These are phyloP conservation scores for Trichoderma arundinaceum DNA, from an alignment of 2,329 filamentous ascomycete genomes.

Conservation along the genomic window DNA sequence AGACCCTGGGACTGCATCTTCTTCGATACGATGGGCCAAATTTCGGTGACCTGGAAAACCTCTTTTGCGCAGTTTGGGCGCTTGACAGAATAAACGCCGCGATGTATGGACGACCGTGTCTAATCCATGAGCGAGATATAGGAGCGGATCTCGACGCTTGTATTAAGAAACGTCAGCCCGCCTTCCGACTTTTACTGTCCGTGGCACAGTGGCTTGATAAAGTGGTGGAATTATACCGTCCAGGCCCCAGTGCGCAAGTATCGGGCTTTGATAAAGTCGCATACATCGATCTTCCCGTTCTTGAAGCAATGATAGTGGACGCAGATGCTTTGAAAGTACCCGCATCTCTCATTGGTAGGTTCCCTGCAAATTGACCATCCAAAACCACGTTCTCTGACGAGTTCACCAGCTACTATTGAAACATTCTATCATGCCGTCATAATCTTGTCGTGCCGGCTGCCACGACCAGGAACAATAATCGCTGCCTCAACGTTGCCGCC, in stretches of 20 bases:
- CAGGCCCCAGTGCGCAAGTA: slow-evolving; percentile 51
- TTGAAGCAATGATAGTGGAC: slow-evolving; percentile 63
- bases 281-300: slow-evolving; percentile 60
- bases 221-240: slow-evolving; percentile 66
- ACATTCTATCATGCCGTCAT: slow-evolving; percentile 68
- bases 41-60: slow-evolving; percentile 51
- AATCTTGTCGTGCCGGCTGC: slow-evolving; percentile 65
- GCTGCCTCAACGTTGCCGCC: slow-evolving; percentile 52
- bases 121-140: slow-evolving; percentile 66
- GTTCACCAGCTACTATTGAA: slow-evolving; percentile 60
- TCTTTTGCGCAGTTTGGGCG: slow-evolving; percentile 66
- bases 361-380: background rate
- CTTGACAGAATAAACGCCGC: slow-evolving; percentile 65
- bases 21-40: slow-evolving; percentile 48
- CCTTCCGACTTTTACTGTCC: slow-evolving; percentile 62
- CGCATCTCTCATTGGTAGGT: slow-evolving; percentile 56
- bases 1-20: slow-evolving; percentile 62
- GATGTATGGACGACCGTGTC: slow-evolving; percentile 63
- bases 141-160: slow-evolving; percentile 59
- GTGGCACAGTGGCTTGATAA: slow-evolving; percentile 62
- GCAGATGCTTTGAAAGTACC: slow-evolving; percentile 57
- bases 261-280: slow-evolving; percentile 51
- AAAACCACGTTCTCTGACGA: background rate
- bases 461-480: slow-evolving; percentile 48
- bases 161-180: slow-evolving; percentile 57